Evolutionary conservation across 345 rosid genomes (phyloP).

Genomic region (Dipteronia sinensis): DNA sequence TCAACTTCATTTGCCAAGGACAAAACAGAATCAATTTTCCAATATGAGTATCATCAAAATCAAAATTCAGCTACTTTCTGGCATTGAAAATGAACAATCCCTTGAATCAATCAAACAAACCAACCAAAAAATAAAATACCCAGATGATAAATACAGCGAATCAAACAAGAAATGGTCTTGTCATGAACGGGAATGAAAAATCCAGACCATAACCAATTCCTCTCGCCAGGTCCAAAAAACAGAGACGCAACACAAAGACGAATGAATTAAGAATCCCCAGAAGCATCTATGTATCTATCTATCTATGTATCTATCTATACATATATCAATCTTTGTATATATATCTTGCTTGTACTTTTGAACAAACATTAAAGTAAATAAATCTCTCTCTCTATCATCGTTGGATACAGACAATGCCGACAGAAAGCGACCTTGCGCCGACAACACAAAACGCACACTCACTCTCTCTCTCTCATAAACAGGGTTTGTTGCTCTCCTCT

Average conservation of each 20-base stretch:
- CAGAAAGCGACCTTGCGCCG: constrained; percentile 88
- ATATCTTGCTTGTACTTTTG: constrained; percentile 33
- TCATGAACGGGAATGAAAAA: constrained; percentile 9
- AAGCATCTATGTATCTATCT: constrained; percentile 35
- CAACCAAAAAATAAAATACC: constrained; percentile 14
- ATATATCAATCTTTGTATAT: background rate
- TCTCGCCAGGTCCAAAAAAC: constrained; percentile 18
- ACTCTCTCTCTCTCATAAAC: constrained; percentile 26
- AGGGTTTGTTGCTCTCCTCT: constrained; percentile 1
- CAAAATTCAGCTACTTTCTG: constrained; percentile 36
- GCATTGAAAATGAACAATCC: constrained; percentile 25
- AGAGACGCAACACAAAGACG: constrained; percentile 8
- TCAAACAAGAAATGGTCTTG: constrained; percentile 15
- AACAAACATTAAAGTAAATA: constrained; percentile 36
- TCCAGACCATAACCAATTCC: constrained; percentile 24
- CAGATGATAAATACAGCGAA: background rate
- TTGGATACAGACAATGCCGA: constrained; percentile 88
- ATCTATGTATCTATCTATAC: constrained; percentile 25
- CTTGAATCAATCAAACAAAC: constrained; percentile 15
- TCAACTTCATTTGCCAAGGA: constrained; percentile 60
- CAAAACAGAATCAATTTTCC: constrained; percentile 28
- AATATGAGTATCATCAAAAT: constrained; percentile 26
- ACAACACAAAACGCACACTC: constrained; percentile 44
- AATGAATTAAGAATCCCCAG: constrained; percentile 22
- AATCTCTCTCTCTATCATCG: constrained; percentile 44